Conservation (phyloP, 805 yeast species). For the Ogataea kodamae region DNA sequence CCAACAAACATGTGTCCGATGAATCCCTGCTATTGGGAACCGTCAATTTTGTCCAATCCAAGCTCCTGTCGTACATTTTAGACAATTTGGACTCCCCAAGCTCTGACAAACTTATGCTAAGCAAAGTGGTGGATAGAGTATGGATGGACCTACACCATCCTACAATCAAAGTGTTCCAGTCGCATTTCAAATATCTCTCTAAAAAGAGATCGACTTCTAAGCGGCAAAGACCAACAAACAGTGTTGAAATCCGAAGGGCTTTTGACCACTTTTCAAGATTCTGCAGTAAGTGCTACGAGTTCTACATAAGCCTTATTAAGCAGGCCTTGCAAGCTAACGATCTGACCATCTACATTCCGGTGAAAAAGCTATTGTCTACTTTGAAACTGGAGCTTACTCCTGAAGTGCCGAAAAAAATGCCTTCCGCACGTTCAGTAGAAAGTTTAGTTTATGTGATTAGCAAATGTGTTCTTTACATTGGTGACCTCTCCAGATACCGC, state of each 20-base stretch:
- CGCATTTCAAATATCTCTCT: slow-evolving; percentile 27
- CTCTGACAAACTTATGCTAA: slow-evolving; percentile 13
- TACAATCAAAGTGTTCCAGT: slow-evolving; percentile 53
- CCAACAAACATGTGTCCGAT: slow-evolving; percentile 35
- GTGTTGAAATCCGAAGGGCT: slow-evolving; percentile 56
- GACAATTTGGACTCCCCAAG: slow-evolving; percentile 27
- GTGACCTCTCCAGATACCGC: slow-evolving; percentile 57
- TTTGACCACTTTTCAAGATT: slow-evolving; percentile 50
- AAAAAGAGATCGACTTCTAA: slow-evolving; percentile 22
- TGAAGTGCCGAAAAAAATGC: slow-evolving; percentile 5
- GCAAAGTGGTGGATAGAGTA: slow-evolving; percentile 42
- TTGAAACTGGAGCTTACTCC: slow-evolving; percentile 15
- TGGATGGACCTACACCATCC: slow-evolving; percentile 69
- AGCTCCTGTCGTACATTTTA: slow-evolving; percentile 41
- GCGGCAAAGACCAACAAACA: slow-evolving; percentile 10
- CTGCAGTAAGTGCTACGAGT: slow-evolving; percentile 42
- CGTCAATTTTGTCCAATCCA: slow-evolving; percentile 46
- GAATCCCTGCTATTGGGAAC: slow-evolving; percentile 46
- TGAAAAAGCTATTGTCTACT: slow-evolving; percentile 32
- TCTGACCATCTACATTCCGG: slow-evolving; percentile 34
- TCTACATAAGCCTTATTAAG: slow-evolving; percentile 44
- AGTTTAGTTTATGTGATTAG: slow-evolving; percentile 42
- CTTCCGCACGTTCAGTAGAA: slow-evolving; percentile 18
- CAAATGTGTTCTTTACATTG: slow-evolving; percentile 50
- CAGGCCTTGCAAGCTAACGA: slow-evolving; percentile 39